Percentiles rank a stretch among this genome's conserved stretches.
Evolutionary conservation across 495 filamentous ascomycete species (phyloP).

Genomic region (Xanthoparmelia taractica): DNA sequence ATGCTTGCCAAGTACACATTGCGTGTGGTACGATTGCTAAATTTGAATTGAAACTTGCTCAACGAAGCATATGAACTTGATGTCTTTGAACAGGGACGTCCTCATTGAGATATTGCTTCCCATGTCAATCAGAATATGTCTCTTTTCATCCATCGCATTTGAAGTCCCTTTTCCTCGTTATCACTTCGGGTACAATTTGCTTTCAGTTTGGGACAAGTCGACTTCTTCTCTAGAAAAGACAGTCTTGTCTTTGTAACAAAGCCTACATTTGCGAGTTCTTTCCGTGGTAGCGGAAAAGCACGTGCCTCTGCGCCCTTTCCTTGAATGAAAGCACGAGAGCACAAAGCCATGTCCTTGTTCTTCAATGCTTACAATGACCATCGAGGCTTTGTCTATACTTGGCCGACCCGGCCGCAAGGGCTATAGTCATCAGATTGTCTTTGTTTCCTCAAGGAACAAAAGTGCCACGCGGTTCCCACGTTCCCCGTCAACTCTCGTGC

Average conservation of each 20-base stretch:
- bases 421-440: not conserved
- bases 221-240: not conserved
- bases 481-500: not conserved
- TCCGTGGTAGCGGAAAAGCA: not conserved
- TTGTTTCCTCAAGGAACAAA: slow-evolving; percentile 4
- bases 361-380: not conserved
- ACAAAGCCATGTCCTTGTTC: slow-evolving; percentile 1
- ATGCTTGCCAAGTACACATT: slow-evolving; percentile 7
- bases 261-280: not conserved
- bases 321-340: not conserved
- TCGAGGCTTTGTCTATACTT: not conserved
- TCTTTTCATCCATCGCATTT: not conserved
- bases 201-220: not conserved
- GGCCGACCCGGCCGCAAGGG: not conserved
- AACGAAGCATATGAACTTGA: not conserved
- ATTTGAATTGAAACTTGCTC: not conserved
- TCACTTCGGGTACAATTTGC: not conserved
- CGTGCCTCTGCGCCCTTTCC: not conserved
- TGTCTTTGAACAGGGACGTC: not conserved
- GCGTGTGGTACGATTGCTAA: not conserved
- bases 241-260: not conserved
- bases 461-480: not conserved
- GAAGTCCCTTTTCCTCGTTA: not conserved
- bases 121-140: not conserved
- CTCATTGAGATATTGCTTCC: not conserved